Conservation (phyloP, 1,284 basidiomycete genomes). For the Porogramme epimiltina region DNA sequence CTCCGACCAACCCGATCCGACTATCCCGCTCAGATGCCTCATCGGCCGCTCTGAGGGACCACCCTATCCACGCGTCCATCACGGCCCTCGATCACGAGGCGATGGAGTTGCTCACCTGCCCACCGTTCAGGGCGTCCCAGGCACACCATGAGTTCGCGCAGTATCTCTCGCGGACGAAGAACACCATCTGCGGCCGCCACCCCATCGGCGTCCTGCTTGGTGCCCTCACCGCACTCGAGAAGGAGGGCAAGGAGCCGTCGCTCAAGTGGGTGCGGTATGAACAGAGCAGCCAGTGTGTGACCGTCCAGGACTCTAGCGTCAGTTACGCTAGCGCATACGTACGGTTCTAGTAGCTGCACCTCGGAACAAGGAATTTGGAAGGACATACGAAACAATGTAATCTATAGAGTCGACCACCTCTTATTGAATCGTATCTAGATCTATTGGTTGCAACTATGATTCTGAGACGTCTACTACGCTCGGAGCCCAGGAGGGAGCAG, state of each 20-base stretch:
- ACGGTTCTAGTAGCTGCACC: slow-evolving; percentile 40
- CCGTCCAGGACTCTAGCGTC: slow-evolving; percentile 82
- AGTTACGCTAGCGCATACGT: slow-evolving; percentile 93
- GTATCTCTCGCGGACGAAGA: slow-evolving; percentile 84
- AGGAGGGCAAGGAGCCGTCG: slow-evolving; percentile 41
- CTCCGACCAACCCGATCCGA: slow-evolving; percentile 52
- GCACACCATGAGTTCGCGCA: slow-evolving; percentile 69
- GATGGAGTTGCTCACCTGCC: slow-evolving; percentile 71
- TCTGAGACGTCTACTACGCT: slow-evolving; percentile 40
- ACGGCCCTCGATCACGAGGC: slow-evolving; percentile 76
- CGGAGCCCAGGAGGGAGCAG: slow-evolving; percentile 30
- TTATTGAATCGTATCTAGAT: slow-evolving; percentile 2
- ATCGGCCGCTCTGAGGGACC: slow-evolving; percentile 39
- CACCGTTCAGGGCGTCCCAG: slow-evolving; percentile 50
- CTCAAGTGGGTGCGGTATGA: slow-evolving; percentile 88
- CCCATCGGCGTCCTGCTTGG: slow-evolving; percentile 92
- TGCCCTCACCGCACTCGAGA: slow-evolving; percentile 67
- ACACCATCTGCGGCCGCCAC: slow-evolving; percentile 97
- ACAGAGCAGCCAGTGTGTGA: slow-evolving; percentile 82
- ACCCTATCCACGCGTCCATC: slow-evolving; percentile 75
- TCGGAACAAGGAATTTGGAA: background rate
- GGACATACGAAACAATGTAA: background rate
- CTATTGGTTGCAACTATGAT: background rate
- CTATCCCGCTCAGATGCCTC: slow-evolving; percentile 49
- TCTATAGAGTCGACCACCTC: background rate